phyloP scores from a whole-genome alignment of 148 eudicot species.

The Rhododendron griersonianum region DNA sequence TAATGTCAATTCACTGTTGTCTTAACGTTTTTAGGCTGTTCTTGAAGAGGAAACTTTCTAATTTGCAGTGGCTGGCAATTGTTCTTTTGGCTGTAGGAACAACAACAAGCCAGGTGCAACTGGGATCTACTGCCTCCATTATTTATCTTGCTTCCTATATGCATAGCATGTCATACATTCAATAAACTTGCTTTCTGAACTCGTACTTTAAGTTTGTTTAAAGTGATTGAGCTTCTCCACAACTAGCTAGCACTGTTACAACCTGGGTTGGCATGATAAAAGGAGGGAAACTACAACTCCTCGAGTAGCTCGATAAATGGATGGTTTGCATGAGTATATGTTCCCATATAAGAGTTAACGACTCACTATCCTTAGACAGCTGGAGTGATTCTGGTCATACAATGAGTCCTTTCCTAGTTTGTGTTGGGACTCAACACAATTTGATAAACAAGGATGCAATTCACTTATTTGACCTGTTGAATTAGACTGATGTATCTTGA shows the following conservation, averaged over 20 bases:
- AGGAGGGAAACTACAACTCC: not conserved
- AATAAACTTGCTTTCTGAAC: not conserved
- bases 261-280: not conserved
- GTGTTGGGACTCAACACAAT: not conserved
- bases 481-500: not conserved
- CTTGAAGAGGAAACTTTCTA: slow-evolving; percentile 77
- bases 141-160: not conserved
- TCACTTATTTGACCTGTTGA: not conserved
- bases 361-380: not conserved
- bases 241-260: not conserved
- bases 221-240: not conserved
- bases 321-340: not conserved
- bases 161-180: not conserved
- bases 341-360: not conserved
- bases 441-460: not conserved
- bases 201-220: not conserved
- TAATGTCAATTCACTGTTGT: not conserved
- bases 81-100: slow-evolving; percentile 89
- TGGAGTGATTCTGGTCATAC: not conserved
- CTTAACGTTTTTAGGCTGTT: slow-evolving; percentile 50
- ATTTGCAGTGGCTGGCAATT: slow-evolving; percentile 97
- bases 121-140: not conserved
- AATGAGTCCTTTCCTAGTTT: not conserved
- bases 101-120: slow-evolving; percentile 91
- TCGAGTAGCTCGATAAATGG: not conserved